Percentiles rank a stretch among this genome's conserved stretches.
Evolutionary conservation across 148 eudicot species (phyloP).

Genomic region (Agrostemma githago): DNA sequence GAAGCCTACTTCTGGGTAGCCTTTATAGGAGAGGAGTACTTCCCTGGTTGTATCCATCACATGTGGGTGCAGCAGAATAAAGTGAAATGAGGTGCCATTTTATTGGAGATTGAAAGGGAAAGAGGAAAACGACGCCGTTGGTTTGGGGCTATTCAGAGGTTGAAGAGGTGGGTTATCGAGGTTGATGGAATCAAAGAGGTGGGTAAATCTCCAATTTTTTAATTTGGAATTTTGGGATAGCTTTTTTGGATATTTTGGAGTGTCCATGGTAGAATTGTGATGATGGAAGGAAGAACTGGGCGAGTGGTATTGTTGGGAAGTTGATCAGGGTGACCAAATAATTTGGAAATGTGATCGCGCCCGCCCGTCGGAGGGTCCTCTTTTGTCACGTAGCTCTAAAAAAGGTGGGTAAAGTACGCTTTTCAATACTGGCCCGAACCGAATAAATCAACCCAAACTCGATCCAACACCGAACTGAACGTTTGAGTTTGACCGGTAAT

Average conservation of each 20-base stretch:
- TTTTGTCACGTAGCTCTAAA: neutral
- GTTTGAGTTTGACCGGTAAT: too few relatives aligned
- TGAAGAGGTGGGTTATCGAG: neutral
- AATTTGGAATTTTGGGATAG: neutral
- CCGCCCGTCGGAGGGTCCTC: neutral
- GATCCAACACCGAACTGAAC: too few relatives aligned
- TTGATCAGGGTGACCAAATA: neutral
- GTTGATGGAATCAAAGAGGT: neutral
- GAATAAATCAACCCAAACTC: too few relatives aligned
- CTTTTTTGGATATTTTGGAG: neutral
- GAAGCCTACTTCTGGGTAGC: neutral
- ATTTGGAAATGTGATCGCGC: neutral
- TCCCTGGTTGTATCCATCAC: neutral
- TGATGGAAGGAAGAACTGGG: neutral
- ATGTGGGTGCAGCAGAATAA: neutral
- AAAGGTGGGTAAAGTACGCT: too few relatives aligned
- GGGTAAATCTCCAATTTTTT: neutral
- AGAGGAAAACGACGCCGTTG: neutral
- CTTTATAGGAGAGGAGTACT: neutral
- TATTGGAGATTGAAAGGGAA: neutral
- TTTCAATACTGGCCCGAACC: too few relatives aligned
- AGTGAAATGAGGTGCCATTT: neutral
- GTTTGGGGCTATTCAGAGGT: neutral
- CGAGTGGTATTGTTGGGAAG: neutral
- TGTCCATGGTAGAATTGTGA: neutral